Evolutionary conservation across 345 rosid genomes (phyloP).

Genomic region (Geranium rotundifolium): DNA sequence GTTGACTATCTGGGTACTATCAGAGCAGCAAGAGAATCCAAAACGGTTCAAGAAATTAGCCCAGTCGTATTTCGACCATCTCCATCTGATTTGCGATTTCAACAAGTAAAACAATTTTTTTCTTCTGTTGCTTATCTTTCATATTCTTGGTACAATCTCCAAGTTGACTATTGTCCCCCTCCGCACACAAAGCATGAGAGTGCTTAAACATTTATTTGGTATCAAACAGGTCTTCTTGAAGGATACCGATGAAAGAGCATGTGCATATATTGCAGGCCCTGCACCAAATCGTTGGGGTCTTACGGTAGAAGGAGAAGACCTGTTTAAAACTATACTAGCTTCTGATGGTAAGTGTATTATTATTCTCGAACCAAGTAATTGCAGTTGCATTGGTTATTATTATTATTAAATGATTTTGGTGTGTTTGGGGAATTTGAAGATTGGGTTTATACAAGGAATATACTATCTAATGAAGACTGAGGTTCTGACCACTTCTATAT

Average conservation of each 20-base stretch:
- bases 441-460: not conserved
- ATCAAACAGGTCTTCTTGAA: conserved; percentile 73
- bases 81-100: conserved; percentile 61
- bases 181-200: too few relatives aligned
- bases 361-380: not conserved
- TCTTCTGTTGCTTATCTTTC: not conserved
- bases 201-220: conserved; percentile 5
- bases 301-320: conserved; percentile 73
- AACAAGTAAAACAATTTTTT: conserved; percentile 44
- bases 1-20: conserved; percentile 93
- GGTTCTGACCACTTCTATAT: not conserved
- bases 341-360: conserved; percentile 40
- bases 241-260: conserved; percentile 99
- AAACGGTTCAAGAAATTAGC: conserved; percentile 22
- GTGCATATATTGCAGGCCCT: conserved; percentile 98
- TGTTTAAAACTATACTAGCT: conserved; percentile 45
- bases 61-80: conserved; percentile 66
- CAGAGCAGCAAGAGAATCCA: conserved; percentile 39
- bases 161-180: too few relatives aligned
- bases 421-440: not conserved
- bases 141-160: too few relatives aligned
- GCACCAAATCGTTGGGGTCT: conserved; percentile 99
- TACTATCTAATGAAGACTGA: not conserved
- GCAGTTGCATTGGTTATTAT: not conserved
- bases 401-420: not conserved